Base-by-base conservation (phyloP, 2,329 filamentous ascomycete genomes). In the Dothistroma septosporum region DNA sequence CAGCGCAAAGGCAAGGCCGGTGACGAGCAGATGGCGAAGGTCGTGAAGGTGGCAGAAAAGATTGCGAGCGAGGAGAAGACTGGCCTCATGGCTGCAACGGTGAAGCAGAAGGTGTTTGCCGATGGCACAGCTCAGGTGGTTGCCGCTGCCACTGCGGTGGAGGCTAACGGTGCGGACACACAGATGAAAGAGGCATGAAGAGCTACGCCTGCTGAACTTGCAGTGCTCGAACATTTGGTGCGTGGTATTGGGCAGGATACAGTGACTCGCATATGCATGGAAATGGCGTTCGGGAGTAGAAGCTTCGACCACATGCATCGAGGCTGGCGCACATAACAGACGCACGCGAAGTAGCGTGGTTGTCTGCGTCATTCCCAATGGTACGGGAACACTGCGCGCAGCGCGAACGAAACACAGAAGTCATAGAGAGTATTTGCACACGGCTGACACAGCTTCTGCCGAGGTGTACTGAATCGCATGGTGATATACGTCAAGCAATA, bases 101-200 rank as follows among this genome's bases (percentile, higher is more conserved):
- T 89, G 64, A 89, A 89, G 78, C 82, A 82, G 54, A 81, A 81
- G 69, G 75, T 89, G 5, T 89, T 89, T 60, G 64, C 69, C n/a
- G 60, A 65, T 8, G 61, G 63, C 16, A 64, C 66, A 22, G 35
- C 61, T 8, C 57, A 64, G 12, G 55, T 61, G 2, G 61, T 61
- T 21, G 53, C 58, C 22, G 54, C 64, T 11, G 65, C 65, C 12
- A 58, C 55, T n/a, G 61, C 57, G 24, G 59, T 63, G 8, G 68
- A 64, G 10, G 58, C 62, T 12, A 66, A 68, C 37, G 69, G 69
- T 22, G 60, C 61, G 22, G 70, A 73, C 55, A 71, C 69, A 35
- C 66, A 72, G 46, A 72, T 72, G 70, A 58, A 66, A 35, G 70
- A 71, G 54, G 67, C 60, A 32, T 56, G 54, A 46, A 21, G 14